Percentiles rank a stretch among this genome's conserved stretches.
Conservation (phyloP, 371 early-diverging fungal species). For the Syncephalastrum monosporum region DNA sequence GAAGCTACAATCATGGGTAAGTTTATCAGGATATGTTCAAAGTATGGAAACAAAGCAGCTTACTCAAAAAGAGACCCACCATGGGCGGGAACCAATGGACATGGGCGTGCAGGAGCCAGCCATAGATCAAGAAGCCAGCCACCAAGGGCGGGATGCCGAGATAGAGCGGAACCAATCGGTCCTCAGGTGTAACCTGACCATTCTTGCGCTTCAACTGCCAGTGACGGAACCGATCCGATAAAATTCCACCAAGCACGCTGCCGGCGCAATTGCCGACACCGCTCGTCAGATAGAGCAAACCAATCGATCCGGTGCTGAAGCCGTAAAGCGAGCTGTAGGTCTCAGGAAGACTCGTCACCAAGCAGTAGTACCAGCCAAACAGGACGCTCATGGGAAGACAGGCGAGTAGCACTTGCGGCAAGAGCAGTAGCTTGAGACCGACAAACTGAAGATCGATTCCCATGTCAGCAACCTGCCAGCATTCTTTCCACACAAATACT, state of each 20-base stretch:
- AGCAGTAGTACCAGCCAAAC: slow-evolving; percentile 50
- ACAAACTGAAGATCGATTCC: slow-evolving; percentile 17
- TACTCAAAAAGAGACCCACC: slow-evolving; percentile 7
- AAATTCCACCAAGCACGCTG: slow-evolving; percentile 33
- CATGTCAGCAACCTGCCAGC: neutral
- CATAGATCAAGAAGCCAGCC: slow-evolving; percentile 23
- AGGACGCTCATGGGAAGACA: slow-evolving; percentile 22
- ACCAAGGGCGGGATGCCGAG: slow-evolving; percentile 20
- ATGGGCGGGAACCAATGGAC: slow-evolving; percentile 24
- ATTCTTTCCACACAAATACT: slow-evolving; percentile 10
- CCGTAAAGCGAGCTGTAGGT: slow-evolving; percentile 34
- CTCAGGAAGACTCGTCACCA: slow-evolving; percentile 39
- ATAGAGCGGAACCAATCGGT: slow-evolving; percentile 22
- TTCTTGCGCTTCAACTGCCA: slow-evolving; percentile 11
- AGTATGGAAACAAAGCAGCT: neutral
- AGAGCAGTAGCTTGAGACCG: slow-evolving; percentile 20
- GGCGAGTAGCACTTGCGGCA: slow-evolving; percentile 13
- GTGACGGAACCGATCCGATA: slow-evolving; percentile 17
- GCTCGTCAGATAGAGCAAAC: slow-evolving; percentile 43
- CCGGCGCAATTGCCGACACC: slow-evolving; percentile 50
- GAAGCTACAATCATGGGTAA: neutral
- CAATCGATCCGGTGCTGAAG: slow-evolving; percentile 42
- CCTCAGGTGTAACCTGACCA: slow-evolving; percentile 2
- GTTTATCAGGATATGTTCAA: neutral
- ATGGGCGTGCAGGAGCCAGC: slow-evolving; percentile 23